phyloP scores from a whole-genome alignment of 371 early-diverging fungal genomes.

The Phascolomyces articulosus region DNA sequence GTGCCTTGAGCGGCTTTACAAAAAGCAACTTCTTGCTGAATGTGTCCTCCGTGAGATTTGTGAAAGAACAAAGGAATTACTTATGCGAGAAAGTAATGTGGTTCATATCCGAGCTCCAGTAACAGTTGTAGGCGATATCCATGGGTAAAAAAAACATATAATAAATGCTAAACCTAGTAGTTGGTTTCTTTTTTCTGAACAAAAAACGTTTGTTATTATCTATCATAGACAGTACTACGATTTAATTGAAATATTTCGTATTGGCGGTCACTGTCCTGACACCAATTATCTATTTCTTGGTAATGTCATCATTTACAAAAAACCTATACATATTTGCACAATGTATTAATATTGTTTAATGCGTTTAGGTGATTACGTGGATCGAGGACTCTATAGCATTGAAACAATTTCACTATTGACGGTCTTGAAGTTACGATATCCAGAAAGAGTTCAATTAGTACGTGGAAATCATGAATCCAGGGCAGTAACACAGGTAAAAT shows the following conservation, averaged over 20 bases:
- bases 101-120: slow-evolving; percentile 86
- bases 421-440: slow-evolving; percentile 91
- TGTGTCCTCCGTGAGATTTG: slow-evolving; percentile 87
- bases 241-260: slow-evolving; percentile 93
- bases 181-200: neutral
- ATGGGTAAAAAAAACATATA: slow-evolving; percentile 65
- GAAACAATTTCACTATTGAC: slow-evolving; percentile 93
- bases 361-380: slow-evolving; percentile 93
- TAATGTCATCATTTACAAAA: slow-evolving; percentile 22
- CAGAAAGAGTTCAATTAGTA: slow-evolving; percentile 89
- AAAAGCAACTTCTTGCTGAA: slow-evolving; percentile 85
- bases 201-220: neutral
- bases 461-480: slow-evolving; percentile 98
- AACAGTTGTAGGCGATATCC: slow-evolving; percentile 96
- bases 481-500: slow-evolving; percentile 81
- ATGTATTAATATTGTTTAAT: neutral
- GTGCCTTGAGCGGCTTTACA: slow-evolving; percentile 71
- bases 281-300: slow-evolving; percentile 96
- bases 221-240: slow-evolving; percentile 91
- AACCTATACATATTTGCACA: neutral
- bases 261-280: slow-evolving; percentile 90
- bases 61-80: slow-evolving; percentile 83
- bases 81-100: slow-evolving; percentile 92
- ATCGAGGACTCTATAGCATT: slow-evolving; percentile 94
- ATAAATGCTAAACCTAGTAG: neutral